A percentile compares a stretch with the other conserved stretches of the same genome.
These are phyloP conservation scores for Calonectria henricotiae DNA, from an alignment of 2,329 filamentous ascomycete species.

Conservation along the genomic window DNA sequence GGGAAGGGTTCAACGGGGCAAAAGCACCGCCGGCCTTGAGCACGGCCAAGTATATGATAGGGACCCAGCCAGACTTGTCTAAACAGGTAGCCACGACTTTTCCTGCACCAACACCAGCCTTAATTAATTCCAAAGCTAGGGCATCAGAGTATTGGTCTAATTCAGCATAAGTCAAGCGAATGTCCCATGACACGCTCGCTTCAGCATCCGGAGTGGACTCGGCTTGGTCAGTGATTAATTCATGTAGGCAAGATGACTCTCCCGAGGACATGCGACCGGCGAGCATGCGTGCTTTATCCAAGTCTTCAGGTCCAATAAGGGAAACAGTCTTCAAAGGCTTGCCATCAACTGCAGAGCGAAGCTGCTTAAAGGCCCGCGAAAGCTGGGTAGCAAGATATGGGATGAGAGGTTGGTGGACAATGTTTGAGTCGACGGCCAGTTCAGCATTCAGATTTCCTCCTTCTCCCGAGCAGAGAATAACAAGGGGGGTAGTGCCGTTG, in stretches of 20 bases:
- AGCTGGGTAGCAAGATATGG: conserved; percentile 17
- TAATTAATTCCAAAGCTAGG: background rate
- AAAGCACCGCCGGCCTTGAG: conserved; percentile 34
- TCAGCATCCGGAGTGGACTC: conserved; percentile 2
- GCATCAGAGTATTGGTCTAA: conserved; percentile 11
- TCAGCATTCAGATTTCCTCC: conserved; percentile 10
- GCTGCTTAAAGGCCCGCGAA: conserved; percentile 23
- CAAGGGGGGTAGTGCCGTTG: conserved; percentile 6
- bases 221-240: conserved; percentile 10
- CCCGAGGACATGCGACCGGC: background rate
- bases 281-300: conserved; percentile 16
- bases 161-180: conserved; percentile 2
- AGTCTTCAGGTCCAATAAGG: background rate
- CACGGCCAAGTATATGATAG: conserved; percentile 34
- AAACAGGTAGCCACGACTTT: conserved; percentile 33
- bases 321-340: conserved; percentile 21
- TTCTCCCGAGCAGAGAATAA: conserved; percentile 7
- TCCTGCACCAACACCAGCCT: conserved; percentile 8
- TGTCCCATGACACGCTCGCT: conserved; percentile 15
- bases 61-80: conserved; percentile 39
- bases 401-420: conserved; percentile 25
- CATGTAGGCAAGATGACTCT: conserved; percentile 9
- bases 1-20: conserved; percentile 6
- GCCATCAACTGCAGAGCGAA: background rate
- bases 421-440: conserved; percentile 1